phyloP scores from a whole-genome alignment of 2,329 filamentous ascomycete species.

The Colletotrichum acutatum region DNA sequence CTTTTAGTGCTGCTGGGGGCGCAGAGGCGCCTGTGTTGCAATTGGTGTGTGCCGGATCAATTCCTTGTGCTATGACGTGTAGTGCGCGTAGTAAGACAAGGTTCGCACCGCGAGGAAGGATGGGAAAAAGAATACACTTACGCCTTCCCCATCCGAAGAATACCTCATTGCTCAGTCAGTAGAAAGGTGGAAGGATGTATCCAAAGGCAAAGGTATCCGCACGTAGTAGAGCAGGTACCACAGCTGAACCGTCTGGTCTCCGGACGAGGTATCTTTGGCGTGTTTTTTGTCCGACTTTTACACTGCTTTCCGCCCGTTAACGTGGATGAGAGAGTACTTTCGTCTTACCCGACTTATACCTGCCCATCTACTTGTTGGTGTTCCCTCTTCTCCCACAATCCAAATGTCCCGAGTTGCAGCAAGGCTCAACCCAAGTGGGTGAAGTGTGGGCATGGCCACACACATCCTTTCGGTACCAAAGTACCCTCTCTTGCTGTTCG shows the following conservation, averaged over 20 bases:
- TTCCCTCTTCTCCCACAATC: conserved; percentile 3
- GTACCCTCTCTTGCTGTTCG: neutral
- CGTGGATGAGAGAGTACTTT: conserved; percentile 16
- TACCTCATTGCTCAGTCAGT: no score
- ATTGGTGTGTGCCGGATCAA: conserved; percentile 30
- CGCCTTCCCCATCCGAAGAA: neutral
- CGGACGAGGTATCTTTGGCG: conserved; percentile 22
- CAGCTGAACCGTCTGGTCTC: conserved; percentile 23
- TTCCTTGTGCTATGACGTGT: conserved; percentile 34
- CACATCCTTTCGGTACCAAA: neutral
- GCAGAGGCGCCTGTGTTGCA: conserved; percentile 22
- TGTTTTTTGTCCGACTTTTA: neutral
- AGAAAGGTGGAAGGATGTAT: neutral
- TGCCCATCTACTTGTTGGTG: conserved; percentile 9
- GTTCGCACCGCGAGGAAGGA: conserved; percentile 7
- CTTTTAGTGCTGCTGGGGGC: conserved; percentile 30
- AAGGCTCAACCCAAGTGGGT: conserved; percentile 17
- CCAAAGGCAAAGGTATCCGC: neutral
- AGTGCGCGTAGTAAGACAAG: conserved; percentile 28
- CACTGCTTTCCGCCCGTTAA: neutral
- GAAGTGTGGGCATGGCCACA: conserved; percentile 17
- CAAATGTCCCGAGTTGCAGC: conserved; percentile 10
- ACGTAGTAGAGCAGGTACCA: conserved; percentile 2
- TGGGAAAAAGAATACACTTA: neutral
- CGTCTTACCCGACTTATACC: conserved; percentile 21